phyloP scores from a whole-genome alignment of 1,139 yeast species.

The Geotrichum australiense region DNA sequence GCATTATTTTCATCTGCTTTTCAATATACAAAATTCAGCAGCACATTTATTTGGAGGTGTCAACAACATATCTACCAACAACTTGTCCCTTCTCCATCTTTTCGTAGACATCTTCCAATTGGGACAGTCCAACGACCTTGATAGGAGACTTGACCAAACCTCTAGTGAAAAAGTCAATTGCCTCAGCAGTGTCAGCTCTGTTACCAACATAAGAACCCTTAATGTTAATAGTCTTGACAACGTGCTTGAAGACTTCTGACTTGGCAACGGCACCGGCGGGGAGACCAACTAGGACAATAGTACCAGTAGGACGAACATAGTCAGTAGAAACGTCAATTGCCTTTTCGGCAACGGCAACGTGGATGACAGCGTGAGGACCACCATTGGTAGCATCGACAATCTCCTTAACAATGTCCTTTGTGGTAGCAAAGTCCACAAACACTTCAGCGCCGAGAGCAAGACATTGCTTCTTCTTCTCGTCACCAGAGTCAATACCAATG shows the following conservation, averaged over 20 bases:
- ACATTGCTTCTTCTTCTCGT: conserved; percentile 50
- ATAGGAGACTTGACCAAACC: conserved; percentile 65
- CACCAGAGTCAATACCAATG: conserved; percentile 69
- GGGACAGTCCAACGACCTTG: conserved; percentile 56
- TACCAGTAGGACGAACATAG: conserved; percentile 67
- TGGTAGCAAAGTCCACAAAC: conserved; percentile 51
- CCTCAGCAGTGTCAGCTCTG: conserved; percentile 73
- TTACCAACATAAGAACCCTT: conserved; percentile 76
- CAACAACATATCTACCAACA: conserved; percentile 67
- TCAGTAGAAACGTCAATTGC: conserved; percentile 64
- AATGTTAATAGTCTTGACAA: conserved; percentile 55
- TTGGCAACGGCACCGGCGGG: conserved; percentile 63
- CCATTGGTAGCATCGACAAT: conserved; percentile 57
- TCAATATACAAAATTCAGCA: too few relatives aligned
- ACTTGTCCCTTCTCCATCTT: conserved; percentile 66
- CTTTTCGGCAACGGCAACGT: conserved; percentile 68
- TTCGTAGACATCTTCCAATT: conserved; percentile 52
- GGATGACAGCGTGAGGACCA: conserved; percentile 71
- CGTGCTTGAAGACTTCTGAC: conserved; percentile 58
- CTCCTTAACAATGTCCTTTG: conserved; percentile 45
- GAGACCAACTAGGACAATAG: conserved; percentile 72
- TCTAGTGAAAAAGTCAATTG: conserved; percentile 61
- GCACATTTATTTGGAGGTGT: conserved; percentile 40
- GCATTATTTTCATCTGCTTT: too few relatives aligned
- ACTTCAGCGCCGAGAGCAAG: conserved; percentile 60